Evolutionary conservation across 2,329 filamentous ascomycete genomes (phyloP).

Genomic region (Chrysosporium keratinophilum): DNA sequence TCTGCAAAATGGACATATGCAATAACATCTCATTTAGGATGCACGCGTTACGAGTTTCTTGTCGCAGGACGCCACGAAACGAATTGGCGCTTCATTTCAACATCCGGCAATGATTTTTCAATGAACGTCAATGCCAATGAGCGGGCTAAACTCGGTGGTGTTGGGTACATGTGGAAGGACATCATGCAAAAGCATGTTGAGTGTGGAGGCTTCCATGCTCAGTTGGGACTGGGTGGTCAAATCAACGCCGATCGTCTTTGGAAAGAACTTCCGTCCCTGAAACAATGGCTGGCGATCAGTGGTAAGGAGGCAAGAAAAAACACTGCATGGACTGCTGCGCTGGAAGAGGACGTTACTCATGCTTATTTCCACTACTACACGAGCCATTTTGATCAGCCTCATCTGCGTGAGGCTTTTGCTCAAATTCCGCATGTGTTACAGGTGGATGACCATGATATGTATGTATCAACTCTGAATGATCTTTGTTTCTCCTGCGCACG

Average conservation of each 20-base stretch:
- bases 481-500: background rate
- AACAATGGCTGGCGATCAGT: conserved; percentile 88
- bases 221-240: conserved; percentile 84
- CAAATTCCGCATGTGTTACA: conserved; percentile 92
- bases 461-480: conserved; percentile 37
- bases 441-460: conserved; percentile 97
- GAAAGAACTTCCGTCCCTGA: conserved; percentile 88
- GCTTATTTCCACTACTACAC: conserved; percentile 99
- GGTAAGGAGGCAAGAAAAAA: conserved; percentile 89
- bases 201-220: conserved; percentile 88
- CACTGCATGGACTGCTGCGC: conserved; percentile 80
- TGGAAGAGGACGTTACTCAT: conserved; percentile 90
- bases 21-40: conserved; percentile 90
- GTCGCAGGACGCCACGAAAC: conserved; percentile 83
- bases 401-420: conserved; percentile 86
- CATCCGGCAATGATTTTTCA: conserved; percentile 93
- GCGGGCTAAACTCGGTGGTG: conserved; percentile 70
- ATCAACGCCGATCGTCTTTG: conserved; percentile 92
- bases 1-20: conserved; percentile 93
- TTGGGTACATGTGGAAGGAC: conserved; percentile 98
- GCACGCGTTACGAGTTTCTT: conserved; percentile 95
- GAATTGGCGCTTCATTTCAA: conserved; percentile 90
- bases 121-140: conserved; percentile 79
- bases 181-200: conserved; percentile 95
- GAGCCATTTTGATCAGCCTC: conserved; percentile 94